These are phyloP conservation scores for Penicillium waksmanii DNA, from an alignment of 495 filamentous ascomycete species.

Conservation along the genomic window DNA sequence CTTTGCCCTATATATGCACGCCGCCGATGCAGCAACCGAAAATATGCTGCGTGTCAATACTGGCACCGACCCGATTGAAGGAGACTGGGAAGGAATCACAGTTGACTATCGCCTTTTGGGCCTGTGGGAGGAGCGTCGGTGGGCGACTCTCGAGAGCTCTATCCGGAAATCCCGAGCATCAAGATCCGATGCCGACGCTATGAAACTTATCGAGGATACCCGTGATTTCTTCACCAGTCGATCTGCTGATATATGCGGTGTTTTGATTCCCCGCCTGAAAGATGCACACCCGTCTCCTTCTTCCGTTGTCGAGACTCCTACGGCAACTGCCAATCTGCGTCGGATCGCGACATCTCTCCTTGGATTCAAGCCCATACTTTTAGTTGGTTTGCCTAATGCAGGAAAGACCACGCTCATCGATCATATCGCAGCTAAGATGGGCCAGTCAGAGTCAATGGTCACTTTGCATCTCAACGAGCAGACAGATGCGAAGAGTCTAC, in stretches of 20 bases:
- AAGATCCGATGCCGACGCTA: slow-evolving; percentile 27
- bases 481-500: slow-evolving; percentile 91
- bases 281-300: slow-evolving; percentile 47
- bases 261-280: slow-evolving; percentile 68
- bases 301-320: slow-evolving; percentile 71
- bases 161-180: slow-evolving; percentile 24
- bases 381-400: slow-evolving; percentile 82
- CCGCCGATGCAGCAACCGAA: slow-evolving; percentile 77
- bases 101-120: slow-evolving; percentile 87
- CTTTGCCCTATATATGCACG: slow-evolving; percentile 75
- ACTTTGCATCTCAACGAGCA: slow-evolving; percentile 96
- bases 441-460: slow-evolving; percentile 74
- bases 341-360: slow-evolving; percentile 68
- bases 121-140: slow-evolving; percentile 72
- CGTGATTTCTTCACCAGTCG: slow-evolving; percentile 50
- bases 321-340: slow-evolving; percentile 69
- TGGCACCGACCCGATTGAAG: slow-evolving; percentile 61
- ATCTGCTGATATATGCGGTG: slow-evolving; percentile 59
- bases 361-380: slow-evolving; percentile 67
- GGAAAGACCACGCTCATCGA: slow-evolving; percentile 90
- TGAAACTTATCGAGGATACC: slow-evolving; percentile 38
- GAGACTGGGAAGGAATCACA: slow-evolving; percentile 71
- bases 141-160: slow-evolving; percentile 36
- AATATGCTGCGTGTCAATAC: slow-evolving; percentile 68
- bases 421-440: slow-evolving; percentile 76